Base-by-base conservation (phyloP, 1,284 basidiomycete genomes). In the Earliella scabrosa region DNA sequence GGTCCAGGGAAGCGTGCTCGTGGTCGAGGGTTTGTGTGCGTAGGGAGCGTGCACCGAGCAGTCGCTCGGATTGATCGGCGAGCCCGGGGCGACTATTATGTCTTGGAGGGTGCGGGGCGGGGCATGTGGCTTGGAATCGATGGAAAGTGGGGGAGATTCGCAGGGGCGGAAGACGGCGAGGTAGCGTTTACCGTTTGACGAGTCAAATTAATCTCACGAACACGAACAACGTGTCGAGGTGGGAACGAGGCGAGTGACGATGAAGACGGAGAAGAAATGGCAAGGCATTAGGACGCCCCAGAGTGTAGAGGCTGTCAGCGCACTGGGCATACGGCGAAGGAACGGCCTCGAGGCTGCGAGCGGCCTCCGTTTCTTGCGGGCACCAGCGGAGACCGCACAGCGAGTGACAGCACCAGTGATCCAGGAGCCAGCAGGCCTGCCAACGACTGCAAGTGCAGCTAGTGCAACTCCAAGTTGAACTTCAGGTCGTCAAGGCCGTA, bases 141-240 rank as follows among this genome's bases (percentile, higher is more conserved):
- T 13, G 7, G 45, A 45, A 48, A 48, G 45, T 47, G 45, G 45
- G 45, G 39, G 18, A 4, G 52, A 54, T 54, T 54, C 52, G 39
- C 46, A 43, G 27, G 26, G 31, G 45, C 11, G 32, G 34, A 48
- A 18, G 51, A 41, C 45, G 52, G 40, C 26, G 29, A 53, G 38
- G 46, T 34, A 18, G 34, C 27, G 51, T 52, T 52, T 29, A 21
- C 52, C 31, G 39, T 48, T 48, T 10, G 32, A 16, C 32, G 35
- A 51, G 39, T 9, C 8, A 35, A 11, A 48, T 54, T 48, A 54
- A 54, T 54, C 45, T 53, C 29, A 31, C 29, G n/a, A 8, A 13
- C 26, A 26, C 38, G 18, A 29, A 35, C 32, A 54, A 54, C 52
- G 45, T 54, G 52, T 54, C 20, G 39, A 38, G 18, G 52, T 23